Conservation (phyloP, 768 basidiomycete species). For the Agrocybe pediades region DNA sequence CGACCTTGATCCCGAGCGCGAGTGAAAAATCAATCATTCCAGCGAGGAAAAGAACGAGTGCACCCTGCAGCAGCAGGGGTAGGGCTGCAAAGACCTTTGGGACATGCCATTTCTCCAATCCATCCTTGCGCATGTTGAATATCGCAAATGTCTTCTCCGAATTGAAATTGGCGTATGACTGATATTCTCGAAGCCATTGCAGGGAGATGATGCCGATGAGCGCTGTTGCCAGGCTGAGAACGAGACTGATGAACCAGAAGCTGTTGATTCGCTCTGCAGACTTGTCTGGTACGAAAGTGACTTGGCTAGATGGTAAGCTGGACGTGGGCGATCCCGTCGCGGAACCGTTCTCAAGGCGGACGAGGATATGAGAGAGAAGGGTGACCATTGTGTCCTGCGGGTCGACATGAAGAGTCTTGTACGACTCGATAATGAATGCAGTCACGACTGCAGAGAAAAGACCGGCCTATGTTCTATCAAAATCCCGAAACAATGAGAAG, state of each 20-base stretch:
- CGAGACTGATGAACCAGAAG: constrained; percentile 5
- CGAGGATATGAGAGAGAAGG: background rate
- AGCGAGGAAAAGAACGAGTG: background rate
- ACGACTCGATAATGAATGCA: background rate
- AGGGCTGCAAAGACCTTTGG: background rate
- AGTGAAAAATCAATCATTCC: background rate
- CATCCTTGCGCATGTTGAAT: constrained; percentile 1
- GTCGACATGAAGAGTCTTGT: background rate
- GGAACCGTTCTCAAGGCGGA: background rate
- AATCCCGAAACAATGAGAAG: background rate
- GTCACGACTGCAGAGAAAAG: constrained; percentile 2
- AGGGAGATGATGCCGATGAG: constrained; percentile 1
- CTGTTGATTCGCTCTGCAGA: background rate
- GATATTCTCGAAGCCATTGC: constrained; percentile 3
- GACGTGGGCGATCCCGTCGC: background rate
- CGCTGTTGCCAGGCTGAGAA: background rate
- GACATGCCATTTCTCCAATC: background rate
- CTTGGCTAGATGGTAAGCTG: background rate
- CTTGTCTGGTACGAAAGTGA: too few species aligned
- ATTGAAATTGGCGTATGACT: background rate
- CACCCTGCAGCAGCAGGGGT: background rate
- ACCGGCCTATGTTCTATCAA: background rate
- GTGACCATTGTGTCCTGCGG: background rate
- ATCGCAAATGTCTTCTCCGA: background rate
- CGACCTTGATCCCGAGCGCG: background rate